phyloP scores from a whole-genome alignment of 1,284 basidiomycete species.

The Limonomyces culmigenus region DNA sequence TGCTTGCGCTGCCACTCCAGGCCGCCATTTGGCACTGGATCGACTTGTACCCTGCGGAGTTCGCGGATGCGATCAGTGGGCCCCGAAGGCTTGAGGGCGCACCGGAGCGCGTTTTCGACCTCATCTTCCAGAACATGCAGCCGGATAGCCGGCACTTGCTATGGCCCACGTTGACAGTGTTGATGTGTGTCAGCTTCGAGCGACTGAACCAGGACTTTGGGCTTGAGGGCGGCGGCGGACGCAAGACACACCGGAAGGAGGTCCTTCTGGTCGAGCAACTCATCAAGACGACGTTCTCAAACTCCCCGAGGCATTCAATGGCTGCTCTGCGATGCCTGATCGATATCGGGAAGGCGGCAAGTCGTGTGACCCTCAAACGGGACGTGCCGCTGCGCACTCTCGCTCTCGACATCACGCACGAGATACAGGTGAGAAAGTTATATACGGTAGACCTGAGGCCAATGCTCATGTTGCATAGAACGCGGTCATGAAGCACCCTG shows the following conservation, averaged over 20 bases:
- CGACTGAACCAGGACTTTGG: conserved; percentile 26
- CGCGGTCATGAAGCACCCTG: conserved; percentile 27
- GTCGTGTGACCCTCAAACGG: conserved; percentile 39
- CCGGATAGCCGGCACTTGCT: conserved; percentile 38
- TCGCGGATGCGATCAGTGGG: conserved; percentile 50
- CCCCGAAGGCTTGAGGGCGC: conserved; percentile 60
- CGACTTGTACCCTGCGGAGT: conserved; percentile 68
- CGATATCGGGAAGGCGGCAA: conserved; percentile 72
- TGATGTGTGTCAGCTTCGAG: conserved; percentile 70
- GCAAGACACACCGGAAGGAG: conserved; percentile 16
- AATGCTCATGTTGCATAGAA: conserved; percentile 15
- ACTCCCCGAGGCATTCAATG: conserved; percentile 25
- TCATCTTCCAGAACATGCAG: conserved; percentile 44
- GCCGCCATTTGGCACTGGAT: conserved; percentile 90
- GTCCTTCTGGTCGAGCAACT: conserved; percentile 41
- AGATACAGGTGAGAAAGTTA: conserved; percentile 43
- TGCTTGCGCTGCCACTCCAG: conserved; percentile 60
- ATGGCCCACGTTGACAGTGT: conserved; percentile 71
- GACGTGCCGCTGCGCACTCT: conserved; percentile 58
- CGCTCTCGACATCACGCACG: conserved; percentile 60
- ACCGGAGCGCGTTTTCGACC: conserved; percentile 72
- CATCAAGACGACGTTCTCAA: conserved; percentile 29
- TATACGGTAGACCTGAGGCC: background rate
- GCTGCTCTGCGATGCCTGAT: conserved; percentile 60
- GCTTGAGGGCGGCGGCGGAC: conserved; percentile 7